These are phyloP conservation scores for Camelina neglecta DNA, from an alignment of 345 rosid species.

Conservation along the genomic window DNA sequence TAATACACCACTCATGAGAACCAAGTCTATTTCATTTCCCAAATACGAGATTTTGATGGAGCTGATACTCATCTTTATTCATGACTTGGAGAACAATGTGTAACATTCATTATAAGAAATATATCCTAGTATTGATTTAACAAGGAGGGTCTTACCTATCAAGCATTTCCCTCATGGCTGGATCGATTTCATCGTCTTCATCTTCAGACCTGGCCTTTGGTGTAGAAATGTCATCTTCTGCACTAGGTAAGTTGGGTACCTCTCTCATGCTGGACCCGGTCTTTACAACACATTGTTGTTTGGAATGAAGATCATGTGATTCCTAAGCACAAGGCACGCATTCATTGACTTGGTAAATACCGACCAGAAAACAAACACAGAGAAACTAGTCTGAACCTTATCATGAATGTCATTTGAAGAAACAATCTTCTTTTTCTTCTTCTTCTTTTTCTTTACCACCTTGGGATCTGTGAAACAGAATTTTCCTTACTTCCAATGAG, in stretches of 20 bases:
- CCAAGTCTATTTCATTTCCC: slow-evolving; percentile 17
- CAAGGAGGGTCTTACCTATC: slow-evolving; percentile 63
- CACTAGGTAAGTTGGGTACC: slow-evolving; percentile 50
- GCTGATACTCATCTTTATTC: background rate
- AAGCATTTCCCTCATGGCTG: slow-evolving; percentile 75
- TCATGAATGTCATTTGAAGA: slow-evolving; percentile 46
- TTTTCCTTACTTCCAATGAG: slow-evolving; percentile 43
- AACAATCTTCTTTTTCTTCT: slow-evolving; percentile 58
- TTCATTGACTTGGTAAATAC: slow-evolving; percentile 32
- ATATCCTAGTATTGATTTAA: background rate
- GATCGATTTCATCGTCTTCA: slow-evolving; percentile 83
- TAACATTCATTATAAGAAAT: background rate
- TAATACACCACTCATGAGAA: slow-evolving; percentile 22
- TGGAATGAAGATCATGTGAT: slow-evolving; percentile 42
- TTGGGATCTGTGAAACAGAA: slow-evolving; percentile 68
- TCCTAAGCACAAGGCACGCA: slow-evolving; percentile 50
- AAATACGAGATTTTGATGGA: background rate
- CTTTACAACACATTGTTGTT: slow-evolving; percentile 46
- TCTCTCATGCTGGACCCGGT: slow-evolving; percentile 47
- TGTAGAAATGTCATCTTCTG: slow-evolving; percentile 48
- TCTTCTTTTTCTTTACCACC: slow-evolving; percentile 62
- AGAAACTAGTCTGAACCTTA: slow-evolving; percentile 49
- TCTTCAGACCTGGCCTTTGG: slow-evolving; percentile 58
- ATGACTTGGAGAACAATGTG: slow-evolving; percentile 6
- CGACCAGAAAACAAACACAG: slow-evolving; percentile 17